Evolutionary conservation across 495 filamentous ascomycete species (phyloP), one percentile per base, ranked within the genome.

Genomic region (Tuber magnatum): DNA sequence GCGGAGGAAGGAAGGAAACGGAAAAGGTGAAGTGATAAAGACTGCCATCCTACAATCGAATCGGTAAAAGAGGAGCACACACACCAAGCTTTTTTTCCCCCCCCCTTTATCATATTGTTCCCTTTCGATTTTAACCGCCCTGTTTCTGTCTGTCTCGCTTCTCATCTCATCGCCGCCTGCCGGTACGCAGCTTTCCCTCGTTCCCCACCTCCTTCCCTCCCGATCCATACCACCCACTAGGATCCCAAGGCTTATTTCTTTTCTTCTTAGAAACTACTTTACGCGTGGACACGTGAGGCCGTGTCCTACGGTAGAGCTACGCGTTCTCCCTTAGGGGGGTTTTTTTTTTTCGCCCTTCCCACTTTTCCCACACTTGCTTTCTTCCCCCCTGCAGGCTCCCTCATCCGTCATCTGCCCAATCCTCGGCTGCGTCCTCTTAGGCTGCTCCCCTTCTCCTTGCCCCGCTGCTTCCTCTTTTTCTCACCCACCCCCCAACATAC

Each of bases 241-340:
- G 56, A 65, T 65, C 56, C 28, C 28, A 65, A 65, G 56, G 56
- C 56, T 65, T 65, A 35, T 65, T 65, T 65, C 56, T 65, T 32
- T 79, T 74, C 7, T 40, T 43, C 14, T 44, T 16, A 71, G 43
- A 76, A 79, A 78, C 73, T 72, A 79, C 77, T 79, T 79, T 79
- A 79, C 77, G 77, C 77, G 77, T 71, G 70, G 69, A 41, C 77
- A 79, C 77, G 77, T 79, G 77, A 79, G 75, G 42, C 61, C 76
- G 77, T 78, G 76, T 71, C 51, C 69, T 72, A 69, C 76, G n/a
- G n/a, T n/a, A n/a, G n/a, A 61, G 70, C 46, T 65, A 65, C 56
- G 56, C 61, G 56, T 74, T 56, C 68, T 71, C 61, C 56, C 75
- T 78, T 70, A 51, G 35, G 75, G 72, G 35, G 75, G 72, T 44